phyloP scores from a whole-genome alignment of 768 basidiomycete genomes.

The Imleria badia region DNA sequence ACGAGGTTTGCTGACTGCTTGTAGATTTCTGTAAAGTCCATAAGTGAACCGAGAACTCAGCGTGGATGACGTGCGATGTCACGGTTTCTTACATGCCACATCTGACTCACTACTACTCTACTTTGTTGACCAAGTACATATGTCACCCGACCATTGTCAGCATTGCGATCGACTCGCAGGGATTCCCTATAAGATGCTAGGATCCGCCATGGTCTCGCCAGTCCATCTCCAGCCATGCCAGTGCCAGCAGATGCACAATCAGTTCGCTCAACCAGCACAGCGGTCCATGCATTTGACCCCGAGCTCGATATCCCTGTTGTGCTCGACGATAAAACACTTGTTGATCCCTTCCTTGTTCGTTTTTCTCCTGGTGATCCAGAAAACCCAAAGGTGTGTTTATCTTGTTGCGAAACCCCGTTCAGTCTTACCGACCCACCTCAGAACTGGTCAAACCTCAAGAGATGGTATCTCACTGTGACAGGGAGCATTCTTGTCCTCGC shows the following conservation, averaged over 20 bases:
- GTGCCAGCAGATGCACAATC: slow-evolving; percentile 16
- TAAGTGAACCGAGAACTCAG: slow-evolving; percentile 20
- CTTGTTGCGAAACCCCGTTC: neutral
- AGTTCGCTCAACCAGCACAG: slow-evolving; percentile 10
- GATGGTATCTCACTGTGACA: slow-evolving; percentile 54
- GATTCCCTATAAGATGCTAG: slow-evolving; percentile 10
- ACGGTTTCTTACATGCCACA: neutral
- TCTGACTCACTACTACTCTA: no score
- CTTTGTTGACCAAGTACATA: neutral
- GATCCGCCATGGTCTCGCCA: neutral
- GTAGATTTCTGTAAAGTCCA: slow-evolving; percentile 91
- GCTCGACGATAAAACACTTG: slow-evolving; percentile 8
- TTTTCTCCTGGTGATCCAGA: slow-evolving; percentile 39
- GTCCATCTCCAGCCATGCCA: slow-evolving; percentile 3
- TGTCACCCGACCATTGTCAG: slow-evolving; percentile 18
- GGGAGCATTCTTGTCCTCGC: slow-evolving; percentile 53
- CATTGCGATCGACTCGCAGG: slow-evolving; percentile 5
- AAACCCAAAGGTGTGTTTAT: slow-evolving; percentile 45
- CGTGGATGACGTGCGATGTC: slow-evolving; percentile 4
- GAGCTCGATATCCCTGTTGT: slow-evolving; percentile 6
- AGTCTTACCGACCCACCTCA: slow-evolving; percentile 20
- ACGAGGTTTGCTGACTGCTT: slow-evolving; percentile 70
- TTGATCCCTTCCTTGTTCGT: slow-evolving; percentile 33
- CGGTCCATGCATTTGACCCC: slow-evolving; percentile 14
- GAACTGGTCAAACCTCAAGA: slow-evolving; percentile 48